Evolutionary conservation across 805 yeast species (phyloP), one percentile per base, ranked within the genome.

Genomic region (Jamesozyma jinghongensis): DNA sequence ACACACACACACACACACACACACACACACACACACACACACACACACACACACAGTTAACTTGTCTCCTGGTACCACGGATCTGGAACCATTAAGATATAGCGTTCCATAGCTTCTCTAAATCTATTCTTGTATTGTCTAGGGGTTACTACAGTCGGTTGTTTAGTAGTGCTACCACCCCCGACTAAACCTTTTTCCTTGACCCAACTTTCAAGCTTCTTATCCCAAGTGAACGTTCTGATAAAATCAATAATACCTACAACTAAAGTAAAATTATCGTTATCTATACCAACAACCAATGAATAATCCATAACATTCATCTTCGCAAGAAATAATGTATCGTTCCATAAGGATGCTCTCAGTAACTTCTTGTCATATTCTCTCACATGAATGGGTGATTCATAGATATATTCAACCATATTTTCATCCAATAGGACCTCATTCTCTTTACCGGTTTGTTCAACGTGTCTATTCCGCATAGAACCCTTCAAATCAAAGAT

Each of bases 251-350:
- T 88, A 32, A 92, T 88, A 3, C 99, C 99, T 12, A 88, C 95
- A 16, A 87, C 86, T 29, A 92, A 68, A 40, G 80, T 80, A 38
- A 73, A 72, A 46, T 74, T 74, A 18, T 75, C 72, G 37, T 63
- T 67, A 56, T 92, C 95, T 32, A 92, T 85, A 0, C 97, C 99
- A 44, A 92, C 81, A 8, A 92, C 95, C 48, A 92, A 68, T 0
- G 97, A 90, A 56, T 92, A 92, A 61, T 92, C 99, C 99, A 92
- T 92, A 5, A 92, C 97, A 56, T 92, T 94, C 95, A 92, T 85
- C 54, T 94, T 92, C 3, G 95, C 87, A 40, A 92, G 66, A 58
- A 92, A 94, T 13, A 92, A 67, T 0, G 97, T 92, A 54, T 92
- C 99, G 56, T 94, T 92, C 82, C 94, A 92, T 22, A 92, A 64